Conservation (phyloP, 257 asterid species). For the Nyctanthes arbortristis region DNA sequence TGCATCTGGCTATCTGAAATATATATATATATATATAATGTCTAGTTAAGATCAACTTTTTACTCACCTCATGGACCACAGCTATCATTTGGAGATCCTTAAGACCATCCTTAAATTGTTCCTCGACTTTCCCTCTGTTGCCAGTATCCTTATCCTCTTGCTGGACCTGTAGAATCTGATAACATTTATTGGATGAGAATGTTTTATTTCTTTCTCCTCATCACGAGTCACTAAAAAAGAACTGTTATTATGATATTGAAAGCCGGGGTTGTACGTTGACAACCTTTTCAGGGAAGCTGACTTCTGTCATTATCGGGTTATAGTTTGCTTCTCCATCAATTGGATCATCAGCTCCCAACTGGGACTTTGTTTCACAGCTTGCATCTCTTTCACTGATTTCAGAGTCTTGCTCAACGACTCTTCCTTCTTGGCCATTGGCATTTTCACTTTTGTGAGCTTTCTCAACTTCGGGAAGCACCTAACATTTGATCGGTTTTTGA, state of each 20-base stretch:
- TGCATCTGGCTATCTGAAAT: slow-evolving; percentile 19
- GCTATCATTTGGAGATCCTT: slow-evolving; percentile 26
- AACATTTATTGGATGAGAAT: slow-evolving; percentile 4
- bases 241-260: background rate
- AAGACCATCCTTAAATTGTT: slow-evolving; percentile 24
- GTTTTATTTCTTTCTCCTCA: background rate
- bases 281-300: background rate
- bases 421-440: slow-evolving; percentile 1
- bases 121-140: slow-evolving; percentile 3
- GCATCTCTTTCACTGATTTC: background rate
- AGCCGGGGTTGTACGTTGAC: background rate
- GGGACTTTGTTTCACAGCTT: background rate
- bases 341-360: background rate
- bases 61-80: slow-evolving; percentile 29
- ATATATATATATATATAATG: too few species aligned
- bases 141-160: slow-evolving; percentile 21
- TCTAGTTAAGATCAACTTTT: slow-evolving; percentile 2
- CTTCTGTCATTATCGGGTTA: background rate
- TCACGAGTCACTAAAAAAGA: background rate
- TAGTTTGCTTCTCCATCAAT: background rate
- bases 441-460: background rate
- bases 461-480: background rate
- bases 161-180: slow-evolving; percentile 26
- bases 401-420: background rate
- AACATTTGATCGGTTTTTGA: background rate